Percentiles rank a stretch among this genome's conserved stretches.
These are phyloP conservation scores for Microsporum canis DNA, from an alignment of 2,329 filamentous ascomycete species.

Conservation along the genomic window DNA sequence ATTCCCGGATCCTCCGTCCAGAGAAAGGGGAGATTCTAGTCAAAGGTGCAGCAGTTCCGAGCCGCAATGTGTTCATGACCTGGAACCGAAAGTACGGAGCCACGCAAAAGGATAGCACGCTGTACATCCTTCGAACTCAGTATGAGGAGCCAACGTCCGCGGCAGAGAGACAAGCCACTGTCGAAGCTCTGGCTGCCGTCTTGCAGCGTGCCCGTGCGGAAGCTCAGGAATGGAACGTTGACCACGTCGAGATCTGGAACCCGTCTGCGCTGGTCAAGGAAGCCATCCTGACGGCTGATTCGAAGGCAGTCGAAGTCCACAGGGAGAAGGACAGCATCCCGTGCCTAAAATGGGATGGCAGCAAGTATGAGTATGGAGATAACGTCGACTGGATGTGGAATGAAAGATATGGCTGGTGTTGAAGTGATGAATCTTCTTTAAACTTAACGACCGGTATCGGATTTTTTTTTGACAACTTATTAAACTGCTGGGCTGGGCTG, in stretches of 20 bases:
- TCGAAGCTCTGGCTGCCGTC: slow-evolving; percentile 49
- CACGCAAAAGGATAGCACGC: slow-evolving; percentile 26
- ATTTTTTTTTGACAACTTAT: no score
- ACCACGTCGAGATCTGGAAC: slow-evolving; percentile 72
- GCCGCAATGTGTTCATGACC: slow-evolving; percentile 28
- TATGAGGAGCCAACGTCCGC: slow-evolving; percentile 30
- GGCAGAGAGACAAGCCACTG: slow-evolving; percentile 39
- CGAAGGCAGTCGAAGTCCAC: slow-evolving; percentile 30
- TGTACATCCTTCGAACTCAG: slow-evolving; percentile 35
- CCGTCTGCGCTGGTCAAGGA: slow-evolving; percentile 47
- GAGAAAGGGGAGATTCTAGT: slow-evolving; percentile 41
- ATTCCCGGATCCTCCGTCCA: slow-evolving; percentile 52
- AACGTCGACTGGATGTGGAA: slow-evolving; percentile 38
- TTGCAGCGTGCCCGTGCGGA: slow-evolving; percentile 56
- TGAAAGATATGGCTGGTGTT: slow-evolving; percentile 41
- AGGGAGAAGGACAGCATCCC: slow-evolving; percentile 38
- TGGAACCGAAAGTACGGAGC: slow-evolving; percentile 34
- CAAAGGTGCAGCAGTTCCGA: slow-evolving; percentile 57
- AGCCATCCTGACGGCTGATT: slow-evolving; percentile 31
- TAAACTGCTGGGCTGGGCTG: not conserved
- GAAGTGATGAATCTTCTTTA: slow-evolving; percentile 13
- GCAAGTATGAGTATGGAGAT: slow-evolving; percentile 25
- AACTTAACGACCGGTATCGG: no score
- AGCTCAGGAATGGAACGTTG: slow-evolving; percentile 59
- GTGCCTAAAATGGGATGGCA: slow-evolving; percentile 38